Evolutionary conservation across 768 basidiomycete species (phyloP).

Genomic region (Suillus variegatus): DNA sequence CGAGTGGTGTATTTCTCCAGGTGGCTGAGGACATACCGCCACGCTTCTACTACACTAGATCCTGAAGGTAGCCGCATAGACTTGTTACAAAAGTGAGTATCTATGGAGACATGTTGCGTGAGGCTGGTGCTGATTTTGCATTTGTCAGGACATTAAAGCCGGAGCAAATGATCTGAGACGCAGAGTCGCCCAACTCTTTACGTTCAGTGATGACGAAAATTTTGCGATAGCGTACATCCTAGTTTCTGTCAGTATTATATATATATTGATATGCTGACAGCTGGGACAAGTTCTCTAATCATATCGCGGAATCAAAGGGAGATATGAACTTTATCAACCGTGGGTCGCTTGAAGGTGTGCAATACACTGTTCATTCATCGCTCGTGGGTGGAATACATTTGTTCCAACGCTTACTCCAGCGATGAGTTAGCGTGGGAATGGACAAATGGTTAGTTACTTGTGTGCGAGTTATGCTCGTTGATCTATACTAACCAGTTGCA

Average conservation of each 20-base stretch:
- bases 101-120: neutral
- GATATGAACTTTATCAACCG: constrained; percentile 10
- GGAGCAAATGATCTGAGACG: constrained; percentile 15
- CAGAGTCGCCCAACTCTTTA: constrained; percentile 21
- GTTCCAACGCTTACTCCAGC: neutral
- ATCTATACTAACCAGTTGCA: constrained; percentile 8
- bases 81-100: constrained; percentile 17
- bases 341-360: constrained; percentile 25
- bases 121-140: neutral
- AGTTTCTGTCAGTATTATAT: neutral
- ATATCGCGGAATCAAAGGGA: constrained; percentile 19
- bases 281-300: constrained; percentile 32
- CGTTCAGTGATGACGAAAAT: constrained; percentile 17
- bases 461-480: neutral
- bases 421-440: constrained; percentile 24
- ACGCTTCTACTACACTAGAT: constrained; percentile 15
- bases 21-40: constrained; percentile 22
- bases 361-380: constrained; percentile 19
- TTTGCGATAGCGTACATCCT: constrained; percentile 13
- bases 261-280: constrained; percentile 15
- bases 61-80: constrained; percentile 16
- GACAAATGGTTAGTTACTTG: constrained; percentile 24
- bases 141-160: constrained; percentile 19
- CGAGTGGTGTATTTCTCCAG: constrained; percentile 19
- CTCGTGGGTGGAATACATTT: constrained; percentile 17